phyloP scores from a whole-genome alignment of 2,329 filamentous ascomycete genomes.

The Ophiostoma piceae region DNA sequence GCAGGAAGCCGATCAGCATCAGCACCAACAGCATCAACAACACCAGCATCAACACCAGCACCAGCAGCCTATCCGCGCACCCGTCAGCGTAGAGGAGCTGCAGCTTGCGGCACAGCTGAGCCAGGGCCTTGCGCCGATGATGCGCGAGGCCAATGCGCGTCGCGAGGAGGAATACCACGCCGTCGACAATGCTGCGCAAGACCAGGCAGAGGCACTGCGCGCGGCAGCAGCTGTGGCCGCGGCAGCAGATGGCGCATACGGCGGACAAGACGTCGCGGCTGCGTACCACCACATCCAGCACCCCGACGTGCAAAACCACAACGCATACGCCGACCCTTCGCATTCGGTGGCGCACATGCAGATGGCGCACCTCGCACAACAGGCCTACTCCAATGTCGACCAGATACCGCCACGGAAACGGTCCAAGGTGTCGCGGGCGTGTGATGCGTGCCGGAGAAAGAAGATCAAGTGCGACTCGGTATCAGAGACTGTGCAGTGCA shows the following conservation, averaged over 20 bases:
- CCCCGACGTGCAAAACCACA: conserved; percentile 27
- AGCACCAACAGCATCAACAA: conserved; percentile 36
- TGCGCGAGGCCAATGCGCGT: conserved; percentile 44
- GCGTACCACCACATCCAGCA: conserved; percentile 25
- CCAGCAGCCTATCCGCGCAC: conserved; percentile 33
- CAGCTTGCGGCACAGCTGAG: conserved; percentile 55
- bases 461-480: conserved; percentile 85
- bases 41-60: conserved; percentile 28
- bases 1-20: conserved; percentile 32
- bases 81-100: conserved; percentile 49
- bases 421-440: conserved; percentile 81
- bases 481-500: conserved; percentile 69
- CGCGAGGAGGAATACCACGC: conserved; percentile 27
- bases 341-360: conserved; percentile 31
- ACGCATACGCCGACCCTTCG: conserved; percentile 26
- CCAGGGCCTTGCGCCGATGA: conserved; percentile 49
- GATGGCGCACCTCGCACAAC: conserved; percentile 41
- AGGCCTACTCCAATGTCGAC: conserved; percentile 44
- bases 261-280: conserved; percentile 16
- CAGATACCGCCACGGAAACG: conserved; percentile 66
- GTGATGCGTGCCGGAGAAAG: conserved; percentile 82
- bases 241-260: conserved; percentile 15
- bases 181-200: conserved; percentile 21
- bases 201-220: conserved; percentile 20
- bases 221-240: conserved; percentile 18